Percentiles rank a stretch among this genome's conserved stretches.
phyloP scores from a whole-genome alignment of 371 early-diverging fungal species.

The Choanephora cucurbitarum region DNA sequence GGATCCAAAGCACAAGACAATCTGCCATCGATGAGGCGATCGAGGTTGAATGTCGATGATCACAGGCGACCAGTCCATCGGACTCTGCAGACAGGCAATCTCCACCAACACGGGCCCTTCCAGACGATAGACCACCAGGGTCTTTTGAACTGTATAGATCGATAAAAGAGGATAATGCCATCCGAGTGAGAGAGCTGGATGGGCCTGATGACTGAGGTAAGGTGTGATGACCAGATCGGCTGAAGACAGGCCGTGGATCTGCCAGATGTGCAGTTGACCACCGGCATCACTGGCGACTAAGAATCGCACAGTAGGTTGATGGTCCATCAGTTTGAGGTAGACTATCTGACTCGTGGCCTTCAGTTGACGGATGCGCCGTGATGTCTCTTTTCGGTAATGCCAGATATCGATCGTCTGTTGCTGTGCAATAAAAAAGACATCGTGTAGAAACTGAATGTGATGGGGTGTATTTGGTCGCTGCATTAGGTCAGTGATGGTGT shows the following conservation, averaged over 20 bases:
- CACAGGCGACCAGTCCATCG: slow-evolving; percentile 38
- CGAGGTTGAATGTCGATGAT: slow-evolving; percentile 17
- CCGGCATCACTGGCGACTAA: slow-evolving; percentile 46
- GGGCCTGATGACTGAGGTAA: slow-evolving; percentile 13
- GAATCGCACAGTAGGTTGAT: not conserved
- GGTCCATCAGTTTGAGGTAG: slow-evolving; percentile 25
- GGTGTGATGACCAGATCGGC: slow-evolving; percentile 4
- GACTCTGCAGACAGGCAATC: slow-evolving; percentile 38
- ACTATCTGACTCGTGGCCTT: slow-evolving; percentile 16
- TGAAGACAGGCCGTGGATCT: slow-evolving; percentile 12
- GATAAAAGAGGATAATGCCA: slow-evolving; percentile 36
- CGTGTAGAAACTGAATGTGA: slow-evolving; percentile 18
- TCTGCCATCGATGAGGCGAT: slow-evolving; percentile 26
- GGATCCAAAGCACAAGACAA: slow-evolving; percentile 35
- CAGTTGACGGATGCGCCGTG: not conserved
- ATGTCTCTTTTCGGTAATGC: slow-evolving; percentile 9
- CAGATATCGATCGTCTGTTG: slow-evolving; percentile 11
- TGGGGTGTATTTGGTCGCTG: not conserved
- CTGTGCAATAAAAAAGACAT: slow-evolving; percentile 14
- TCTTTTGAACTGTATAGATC: slow-evolving; percentile 35
- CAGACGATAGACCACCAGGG: slow-evolving; percentile 33
- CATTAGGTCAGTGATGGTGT: slow-evolving; percentile 23
- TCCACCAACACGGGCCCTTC: slow-evolving; percentile 21
- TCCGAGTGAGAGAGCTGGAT: slow-evolving; percentile 32
- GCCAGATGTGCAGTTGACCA: slow-evolving; percentile 50